Base-by-base conservation (phyloP, 1,139 yeast genomes). In the Diutina sp. region DNA sequence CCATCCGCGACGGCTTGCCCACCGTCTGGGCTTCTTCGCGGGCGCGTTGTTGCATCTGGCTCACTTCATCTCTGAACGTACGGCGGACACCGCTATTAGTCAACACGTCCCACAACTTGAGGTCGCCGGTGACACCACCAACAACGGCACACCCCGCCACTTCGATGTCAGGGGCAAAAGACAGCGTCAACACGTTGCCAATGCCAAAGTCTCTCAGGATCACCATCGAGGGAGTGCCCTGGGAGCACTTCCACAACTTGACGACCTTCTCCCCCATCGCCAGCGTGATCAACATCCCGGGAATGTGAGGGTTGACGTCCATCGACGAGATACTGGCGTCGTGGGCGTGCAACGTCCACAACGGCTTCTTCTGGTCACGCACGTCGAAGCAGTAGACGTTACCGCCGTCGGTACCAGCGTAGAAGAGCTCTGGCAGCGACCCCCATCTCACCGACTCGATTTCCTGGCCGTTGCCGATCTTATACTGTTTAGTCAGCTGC, bases 331-430 rank as follows among this genome's bases (percentile, higher is more conserved):
- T 86, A 59, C 96, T 97, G 4, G 95, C 83, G 71, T 93, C 98
- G 69, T 93, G 99, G 1, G 99, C 99, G 72, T 95, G 97, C 65
- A 93, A 78, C 6, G 96, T 89, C 99, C 99, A 93, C 47, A 93
- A 66, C 30, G 97, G 90, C 62, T 79, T 82, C 56, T 79, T 76
- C 53, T 76, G 78, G 55, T 76, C 80, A 68, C 97, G 83, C 54
- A 89, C 85, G 70, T 93, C 99, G 65, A 87, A 91, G 61, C 95
- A 87, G 72, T 89, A 89, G 45, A 93, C 82, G 65, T 85, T 85
- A 67, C 99, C 99, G 61, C 82, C 79, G 69, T 93, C 99, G 46
- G 97, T 90, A 64, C 97, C 96, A 51, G 90, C 95, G 66, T 87
- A 82, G 67, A 93, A 87, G 48, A 80, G 72, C 62, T 84, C 83